A percentile compares a stretch with the other conserved stretches of the same genome.
Evolutionary conservation across 352 stramenopile species (phyloP).

Genomic region (Globisporangium iwayamae): DNA sequence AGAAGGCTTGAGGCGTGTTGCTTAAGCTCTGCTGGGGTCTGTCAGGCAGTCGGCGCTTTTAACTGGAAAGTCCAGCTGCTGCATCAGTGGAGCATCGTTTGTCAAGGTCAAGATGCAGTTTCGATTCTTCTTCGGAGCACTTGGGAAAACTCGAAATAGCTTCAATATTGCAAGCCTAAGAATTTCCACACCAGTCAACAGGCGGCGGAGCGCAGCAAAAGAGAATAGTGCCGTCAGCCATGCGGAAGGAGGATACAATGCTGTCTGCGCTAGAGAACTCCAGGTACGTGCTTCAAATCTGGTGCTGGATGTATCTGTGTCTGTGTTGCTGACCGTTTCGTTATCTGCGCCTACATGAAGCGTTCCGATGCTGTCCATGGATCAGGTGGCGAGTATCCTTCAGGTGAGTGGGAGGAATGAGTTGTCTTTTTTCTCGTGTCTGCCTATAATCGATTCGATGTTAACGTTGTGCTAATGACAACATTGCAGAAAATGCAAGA

Average conservation of each 20-base stretch:
- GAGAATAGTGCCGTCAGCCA: neutral
- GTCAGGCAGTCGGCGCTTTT: neutral
- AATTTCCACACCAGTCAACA: neutral
- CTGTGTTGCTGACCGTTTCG: neutral
- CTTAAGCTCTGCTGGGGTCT: neutral
- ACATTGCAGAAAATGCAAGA: conserved; percentile 22
- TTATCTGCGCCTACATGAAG: neutral
- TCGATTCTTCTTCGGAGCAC: neutral
- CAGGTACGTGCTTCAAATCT: neutral
- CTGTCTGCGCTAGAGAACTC: neutral
- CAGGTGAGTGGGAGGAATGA: conserved; percentile 12
- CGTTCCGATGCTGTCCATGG: conserved; percentile 20
- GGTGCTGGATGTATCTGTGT: neutral
- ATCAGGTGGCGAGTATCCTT: conserved; percentile 26
- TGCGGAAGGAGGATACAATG: neutral
- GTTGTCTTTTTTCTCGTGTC: neutral
- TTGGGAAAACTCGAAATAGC: conserved; percentile 3
- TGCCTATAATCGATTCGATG: neutral
- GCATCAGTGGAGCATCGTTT: neutral
- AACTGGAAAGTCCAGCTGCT: neutral
- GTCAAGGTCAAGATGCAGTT: neutral
- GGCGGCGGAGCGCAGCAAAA: neutral
- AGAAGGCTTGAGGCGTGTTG: neutral
- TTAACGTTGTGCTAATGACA: conserved; percentile 2
- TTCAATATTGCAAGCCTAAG: neutral